phyloP scores from a whole-genome alignment of 2,329 filamentous ascomycete genomes.

The Fusarium sp. region DNA sequence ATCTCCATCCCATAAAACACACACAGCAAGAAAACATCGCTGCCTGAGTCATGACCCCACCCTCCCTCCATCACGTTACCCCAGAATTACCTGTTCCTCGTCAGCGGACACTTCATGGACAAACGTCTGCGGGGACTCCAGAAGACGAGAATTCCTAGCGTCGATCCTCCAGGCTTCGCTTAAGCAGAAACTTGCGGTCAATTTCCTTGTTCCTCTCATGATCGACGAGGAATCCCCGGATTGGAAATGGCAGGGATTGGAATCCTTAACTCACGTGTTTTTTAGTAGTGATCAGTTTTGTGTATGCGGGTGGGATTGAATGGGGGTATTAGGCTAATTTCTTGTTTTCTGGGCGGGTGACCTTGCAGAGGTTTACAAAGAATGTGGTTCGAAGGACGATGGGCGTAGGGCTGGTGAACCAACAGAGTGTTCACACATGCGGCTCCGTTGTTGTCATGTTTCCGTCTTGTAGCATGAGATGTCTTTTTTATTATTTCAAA shows the following conservation, averaged over 20 bases:
- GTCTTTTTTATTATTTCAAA: no score
- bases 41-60: slow-evolving; percentile 10
- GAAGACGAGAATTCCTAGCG: background rate
- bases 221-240: background rate
- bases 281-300: background rate
- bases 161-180: background rate
- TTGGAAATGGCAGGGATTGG: background rate
- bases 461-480: background rate
- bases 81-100: background rate
- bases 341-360: background rate
- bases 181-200: background rate
- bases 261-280: background rate
- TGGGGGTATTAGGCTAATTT: background rate
- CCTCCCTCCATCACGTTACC: background rate
- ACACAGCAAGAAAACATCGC: background rate
- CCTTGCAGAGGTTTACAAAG: background rate
- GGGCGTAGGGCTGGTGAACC: background rate
- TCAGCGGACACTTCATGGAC: background rate
- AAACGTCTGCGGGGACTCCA: background rate
- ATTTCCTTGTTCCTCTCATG: background rate
- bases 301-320: background rate
- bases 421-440: background rate
- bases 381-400: background rate
- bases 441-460: background rate
- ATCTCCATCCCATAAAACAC: background rate